Base-by-base conservation (phyloP, 768 basidiomycete species). In the Mrakia hoshinonis region DNA sequence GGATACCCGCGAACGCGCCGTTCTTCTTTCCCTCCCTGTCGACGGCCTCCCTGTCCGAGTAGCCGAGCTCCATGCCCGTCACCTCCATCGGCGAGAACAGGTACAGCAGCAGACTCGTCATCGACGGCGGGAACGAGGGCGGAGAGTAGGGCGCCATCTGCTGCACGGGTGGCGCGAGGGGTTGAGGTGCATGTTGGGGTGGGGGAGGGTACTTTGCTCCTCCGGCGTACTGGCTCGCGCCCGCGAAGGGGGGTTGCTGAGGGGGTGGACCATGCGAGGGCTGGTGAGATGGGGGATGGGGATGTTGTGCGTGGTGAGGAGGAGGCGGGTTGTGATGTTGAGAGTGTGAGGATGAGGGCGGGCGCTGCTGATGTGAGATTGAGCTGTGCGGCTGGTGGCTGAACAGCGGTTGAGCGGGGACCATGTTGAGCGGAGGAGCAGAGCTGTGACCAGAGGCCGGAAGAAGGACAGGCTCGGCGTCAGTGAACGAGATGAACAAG, bases 11-110 rank as follows among this genome's bases (percentile, higher is more conserved):
- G 69, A 78, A 79, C 38, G 76, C 61, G 18, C 58, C 48, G 20
- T 76, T 74, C 60, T 73, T 65, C 13, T 70, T 67, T 58, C 76
- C 48, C 51, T 65, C 20, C 68, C 38, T 24, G 74, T 74, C n/a
- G 52, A 52, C 46, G 69, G 72, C 48, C 43, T 47, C 47, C 24
- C 74, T n/a, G 58, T 80, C 79, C 68, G 68, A 76, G 63, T 79
- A 78, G 9, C 75, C 77, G 38, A 72, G 76, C 29, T 76, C 66
- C 20, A 70, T 31, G 29, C 73, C 72, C 0, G 39, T 73, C 22
- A 80, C 74, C n/a, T 76, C 72, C 12, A 63, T 38, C 1, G 79
- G 77, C 3, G 76, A 73, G 71, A 79, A 78, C n/a, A 80, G 74
- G 68, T 77, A 80, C 22, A 72, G 68, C 5, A 80, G 54, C n/a